Conservation (phyloP, 169 alveolate genomes). For the Plasmodium yoelii region DNA sequence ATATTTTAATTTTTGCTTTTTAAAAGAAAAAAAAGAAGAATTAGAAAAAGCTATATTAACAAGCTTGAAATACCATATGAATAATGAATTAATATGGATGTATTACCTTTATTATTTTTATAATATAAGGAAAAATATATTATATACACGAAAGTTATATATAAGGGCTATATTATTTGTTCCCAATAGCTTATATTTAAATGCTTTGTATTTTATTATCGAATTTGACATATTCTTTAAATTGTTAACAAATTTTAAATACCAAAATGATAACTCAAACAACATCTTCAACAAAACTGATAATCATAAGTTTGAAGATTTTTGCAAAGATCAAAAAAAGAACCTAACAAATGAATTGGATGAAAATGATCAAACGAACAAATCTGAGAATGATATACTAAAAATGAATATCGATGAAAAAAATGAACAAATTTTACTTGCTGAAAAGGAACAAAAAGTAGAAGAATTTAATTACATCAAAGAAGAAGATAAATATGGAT, state of each 20-base stretch:
- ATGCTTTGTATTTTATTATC: constrained; percentile 26
- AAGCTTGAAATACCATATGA: constrained; percentile 42
- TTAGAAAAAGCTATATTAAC: constrained; percentile 55
- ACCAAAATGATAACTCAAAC: constrained; percentile 15
- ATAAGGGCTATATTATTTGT: constrained; percentile 51
- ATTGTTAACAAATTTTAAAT: constrained; percentile 41
- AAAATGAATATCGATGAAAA: constrained; percentile 24
- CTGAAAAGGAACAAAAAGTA: not conserved
- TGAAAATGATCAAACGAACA: not conserved
- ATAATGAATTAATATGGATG: constrained; percentile 61
- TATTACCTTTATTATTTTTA: constrained; percentile 44
- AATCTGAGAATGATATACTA: constrained; percentile 13
- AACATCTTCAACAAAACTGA: too few relatives aligned
- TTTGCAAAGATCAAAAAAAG: constrained; percentile 17
- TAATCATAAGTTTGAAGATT: constrained; percentile 13
- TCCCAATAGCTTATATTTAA: constrained; percentile 28
- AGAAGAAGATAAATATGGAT: constrained; percentile 63
- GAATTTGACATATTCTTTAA: constrained; percentile 51
- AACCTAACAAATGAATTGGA: not conserved
- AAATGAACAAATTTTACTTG: not conserved
- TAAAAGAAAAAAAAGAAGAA: constrained; percentile 24
- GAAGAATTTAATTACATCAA: constrained; percentile 1
- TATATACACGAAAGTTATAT: constrained; percentile 57
- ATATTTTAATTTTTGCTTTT: constrained; percentile 52
- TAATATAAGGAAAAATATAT: constrained; percentile 39